A percentile compares a stretch with the other conserved stretches of the same genome.
Conservation (phyloP, 192 early-diverging fungal genomes). For the Haplosporangium gracile region DNA sequence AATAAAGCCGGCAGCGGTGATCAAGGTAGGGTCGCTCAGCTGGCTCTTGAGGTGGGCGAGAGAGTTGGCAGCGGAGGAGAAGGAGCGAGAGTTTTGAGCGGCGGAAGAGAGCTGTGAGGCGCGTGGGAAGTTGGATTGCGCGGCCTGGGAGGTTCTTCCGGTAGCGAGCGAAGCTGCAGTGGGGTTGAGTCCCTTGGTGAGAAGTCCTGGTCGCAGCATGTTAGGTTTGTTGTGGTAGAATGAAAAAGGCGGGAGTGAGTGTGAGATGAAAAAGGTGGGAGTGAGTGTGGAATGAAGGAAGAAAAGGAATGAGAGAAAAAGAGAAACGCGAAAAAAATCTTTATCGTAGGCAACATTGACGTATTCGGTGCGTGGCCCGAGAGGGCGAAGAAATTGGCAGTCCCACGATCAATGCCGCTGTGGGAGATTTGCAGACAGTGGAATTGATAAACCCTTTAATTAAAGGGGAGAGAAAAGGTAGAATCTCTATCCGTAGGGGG, state of each 20-base stretch:
- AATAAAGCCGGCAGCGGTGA: slow-evolving; percentile 69
- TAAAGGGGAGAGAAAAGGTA: too few relatives aligned
- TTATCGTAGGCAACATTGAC: too few relatives aligned
- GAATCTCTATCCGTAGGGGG: too few relatives aligned
- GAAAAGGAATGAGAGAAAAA: too few relatives aligned
- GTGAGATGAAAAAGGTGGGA: not conserved
- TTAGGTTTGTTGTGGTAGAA: not conserved
- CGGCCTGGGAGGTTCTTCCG: not conserved
- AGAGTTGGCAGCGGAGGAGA: not conserved
- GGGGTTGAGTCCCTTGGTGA: not conserved
- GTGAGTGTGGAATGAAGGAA: not conserved
- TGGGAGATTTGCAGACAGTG: too few relatives aligned
- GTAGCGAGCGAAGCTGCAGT: not conserved
- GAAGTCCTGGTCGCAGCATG: slow-evolving; percentile 2
- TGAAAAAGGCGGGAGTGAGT: not conserved
- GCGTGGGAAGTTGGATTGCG: not conserved
- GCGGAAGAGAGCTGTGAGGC: not conserved
- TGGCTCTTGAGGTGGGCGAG: slow-evolving; percentile 22
- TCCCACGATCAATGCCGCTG: not conserved
- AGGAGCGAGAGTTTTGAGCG: not conserved
- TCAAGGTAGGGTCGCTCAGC: slow-evolving; percentile 71
- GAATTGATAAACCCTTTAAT: too few relatives aligned
- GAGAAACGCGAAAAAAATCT: too few relatives aligned
- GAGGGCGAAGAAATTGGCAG: not conserved
- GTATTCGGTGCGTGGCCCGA: not conserved